These are phyloP conservation scores for Geotrichum aggregatum DNA, from an alignment of 1,139 yeast genomes.

Conservation along the genomic window DNA sequence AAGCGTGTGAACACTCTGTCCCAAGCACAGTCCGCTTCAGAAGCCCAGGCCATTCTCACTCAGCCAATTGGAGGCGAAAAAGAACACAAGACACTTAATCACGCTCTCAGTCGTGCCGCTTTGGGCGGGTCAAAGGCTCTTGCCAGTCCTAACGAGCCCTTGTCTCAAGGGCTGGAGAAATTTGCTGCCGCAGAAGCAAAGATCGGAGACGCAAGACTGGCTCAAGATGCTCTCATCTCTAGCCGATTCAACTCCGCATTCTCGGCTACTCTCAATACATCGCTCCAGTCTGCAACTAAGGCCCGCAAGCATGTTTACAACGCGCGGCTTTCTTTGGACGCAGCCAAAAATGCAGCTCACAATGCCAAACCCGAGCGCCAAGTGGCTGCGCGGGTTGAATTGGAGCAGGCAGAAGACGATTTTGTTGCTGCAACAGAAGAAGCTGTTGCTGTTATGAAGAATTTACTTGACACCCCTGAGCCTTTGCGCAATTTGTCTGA, in stretches of 20 bases:
- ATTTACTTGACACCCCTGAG: slow-evolving; percentile 69
- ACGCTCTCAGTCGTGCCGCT: slow-evolving; percentile 78
- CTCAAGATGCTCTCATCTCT: slow-evolving; percentile 73
- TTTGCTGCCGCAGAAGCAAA: slow-evolving; percentile 57
- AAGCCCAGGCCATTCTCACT: slow-evolving; percentile 74
- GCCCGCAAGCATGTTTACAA: slow-evolving; percentile 75
- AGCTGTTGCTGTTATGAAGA: slow-evolving; percentile 79
- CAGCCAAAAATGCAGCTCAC: slow-evolving; percentile 67
- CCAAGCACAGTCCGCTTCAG: slow-evolving; percentile 72
- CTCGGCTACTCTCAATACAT: slow-evolving; percentile 57
- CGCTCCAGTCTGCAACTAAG: slow-evolving; percentile 61
- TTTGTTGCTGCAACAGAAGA: slow-evolving; percentile 89
- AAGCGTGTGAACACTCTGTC: slow-evolving; percentile 65
- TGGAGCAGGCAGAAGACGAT: slow-evolving; percentile 85
- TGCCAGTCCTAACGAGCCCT: slow-evolving; percentile 40
- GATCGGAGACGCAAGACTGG: slow-evolving; percentile 77
- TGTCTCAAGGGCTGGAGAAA: slow-evolving; percentile 49
- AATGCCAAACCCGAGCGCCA: slow-evolving; percentile 70
- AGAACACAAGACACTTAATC: slow-evolving; percentile 81
- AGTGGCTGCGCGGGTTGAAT: slow-evolving; percentile 67
- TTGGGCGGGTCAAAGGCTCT: slow-evolving; percentile 48
- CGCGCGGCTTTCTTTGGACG: slow-evolving; percentile 74
- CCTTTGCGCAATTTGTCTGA: slow-evolving; percentile 68
- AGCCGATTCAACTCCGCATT: slow-evolving; percentile 67
- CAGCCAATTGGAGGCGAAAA: slow-evolving; percentile 47